These are phyloP conservation scores for Trichothecium roseum DNA, from an alignment of 2,329 filamentous ascomycete genomes.

Conservation along the genomic window DNA sequence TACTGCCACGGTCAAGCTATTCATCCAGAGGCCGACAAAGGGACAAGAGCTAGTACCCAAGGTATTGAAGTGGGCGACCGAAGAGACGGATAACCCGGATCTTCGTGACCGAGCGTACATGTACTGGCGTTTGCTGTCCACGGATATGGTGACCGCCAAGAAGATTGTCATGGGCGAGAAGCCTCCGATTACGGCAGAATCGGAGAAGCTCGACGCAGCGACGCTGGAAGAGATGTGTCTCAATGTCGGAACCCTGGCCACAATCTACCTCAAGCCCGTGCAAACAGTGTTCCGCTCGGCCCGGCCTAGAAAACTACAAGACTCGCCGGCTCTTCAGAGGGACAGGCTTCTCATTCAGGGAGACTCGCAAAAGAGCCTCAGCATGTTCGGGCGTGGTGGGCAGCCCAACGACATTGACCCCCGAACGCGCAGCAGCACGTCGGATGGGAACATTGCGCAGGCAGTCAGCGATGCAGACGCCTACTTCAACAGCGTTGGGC, in stretches of 20 bases:
- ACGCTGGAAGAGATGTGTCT: slow-evolving; percentile 97
- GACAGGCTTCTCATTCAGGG: slow-evolving; percentile 44
- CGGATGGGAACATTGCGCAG: slow-evolving; percentile 45
- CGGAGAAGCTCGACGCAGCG: slow-evolving; percentile 80
- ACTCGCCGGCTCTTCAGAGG: slow-evolving; percentile 79
- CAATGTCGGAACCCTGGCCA: slow-evolving; percentile 89
- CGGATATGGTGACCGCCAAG: slow-evolving; percentile 78
- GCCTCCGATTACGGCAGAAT: slow-evolving; percentile 90
- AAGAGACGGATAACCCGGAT: slow-evolving; percentile 98
- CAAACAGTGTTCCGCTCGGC: slow-evolving; percentile 93
- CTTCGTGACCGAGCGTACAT: slow-evolving; percentile 94
- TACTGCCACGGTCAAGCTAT: slow-evolving; percentile 93
- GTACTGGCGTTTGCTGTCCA: slow-evolving; percentile 96
- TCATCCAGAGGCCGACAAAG: slow-evolving; percentile 93
- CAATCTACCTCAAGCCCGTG: slow-evolving; percentile 95
- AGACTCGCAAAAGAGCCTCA: slow-evolving; percentile 50
- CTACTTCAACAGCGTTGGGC: slow-evolving; percentile 20
- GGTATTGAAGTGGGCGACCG: slow-evolving; percentile 95
- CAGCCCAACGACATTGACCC: slow-evolving; percentile 41
- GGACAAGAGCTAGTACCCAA: slow-evolving; percentile 88
- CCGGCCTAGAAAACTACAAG: slow-evolving; percentile 65
- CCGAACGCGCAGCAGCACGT: slow-evolving; percentile 20
- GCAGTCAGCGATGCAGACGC: slow-evolving; percentile 73
- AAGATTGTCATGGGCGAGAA: slow-evolving; percentile 95
- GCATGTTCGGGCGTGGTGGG: slow-evolving; percentile 43